Percentiles rank a stretch among this genome's conserved stretches.
phyloP scores from a whole-genome alignment of 805 yeast species.

The Starmerella stigmatis region DNA sequence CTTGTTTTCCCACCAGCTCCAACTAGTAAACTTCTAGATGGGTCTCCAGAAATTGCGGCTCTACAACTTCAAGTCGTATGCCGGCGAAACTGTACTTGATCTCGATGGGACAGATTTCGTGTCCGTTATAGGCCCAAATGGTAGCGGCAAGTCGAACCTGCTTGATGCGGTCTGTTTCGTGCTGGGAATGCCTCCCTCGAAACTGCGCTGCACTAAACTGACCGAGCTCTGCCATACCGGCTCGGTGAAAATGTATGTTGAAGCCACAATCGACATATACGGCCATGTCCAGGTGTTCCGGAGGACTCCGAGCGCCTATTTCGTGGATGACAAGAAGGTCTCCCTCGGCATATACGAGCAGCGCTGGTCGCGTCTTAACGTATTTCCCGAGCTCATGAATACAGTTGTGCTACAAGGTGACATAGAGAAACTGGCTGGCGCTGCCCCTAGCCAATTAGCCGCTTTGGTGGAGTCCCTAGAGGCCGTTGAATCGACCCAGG shows the following conservation, averaged over 20 bases:
- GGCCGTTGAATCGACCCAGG: slow-evolving; percentile 30
- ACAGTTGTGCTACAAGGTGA: slow-evolving; percentile 95
- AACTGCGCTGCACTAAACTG: slow-evolving; percentile 62
- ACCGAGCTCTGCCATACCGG: slow-evolving; percentile 59
- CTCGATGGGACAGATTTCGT: slow-evolving; percentile 65
- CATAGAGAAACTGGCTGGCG: slow-evolving; percentile 85
- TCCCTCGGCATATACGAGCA: slow-evolving; percentile 42
- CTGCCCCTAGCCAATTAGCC: slow-evolving; percentile 66
- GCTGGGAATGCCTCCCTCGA: slow-evolving; percentile 66
- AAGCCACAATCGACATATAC: slow-evolving; percentile 13
- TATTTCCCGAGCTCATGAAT: slow-evolving; percentile 78
- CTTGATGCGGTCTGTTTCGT: slow-evolving; percentile 97
- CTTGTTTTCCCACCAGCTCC: background rate
- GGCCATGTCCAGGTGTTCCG: slow-evolving; percentile 9
- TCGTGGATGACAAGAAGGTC: slow-evolving; percentile 15
- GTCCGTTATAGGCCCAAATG: slow-evolving; percentile 95
- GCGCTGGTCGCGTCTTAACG: slow-evolving; percentile 64
- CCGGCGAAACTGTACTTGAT: slow-evolving; percentile 63
- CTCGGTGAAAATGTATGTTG: slow-evolving; percentile 9
- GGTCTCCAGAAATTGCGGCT: slow-evolving; percentile 5
- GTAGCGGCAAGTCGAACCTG: slow-evolving; percentile 94
- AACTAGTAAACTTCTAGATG: background rate
- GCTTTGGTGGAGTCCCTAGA: slow-evolving; percentile 59
- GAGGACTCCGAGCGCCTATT: slow-evolving; percentile 15
- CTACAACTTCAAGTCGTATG: slow-evolving; percentile 78